Evolutionary conservation across 306 rosid genomes (phyloP).

Genomic region (Vigna reflexopilosa): DNA sequence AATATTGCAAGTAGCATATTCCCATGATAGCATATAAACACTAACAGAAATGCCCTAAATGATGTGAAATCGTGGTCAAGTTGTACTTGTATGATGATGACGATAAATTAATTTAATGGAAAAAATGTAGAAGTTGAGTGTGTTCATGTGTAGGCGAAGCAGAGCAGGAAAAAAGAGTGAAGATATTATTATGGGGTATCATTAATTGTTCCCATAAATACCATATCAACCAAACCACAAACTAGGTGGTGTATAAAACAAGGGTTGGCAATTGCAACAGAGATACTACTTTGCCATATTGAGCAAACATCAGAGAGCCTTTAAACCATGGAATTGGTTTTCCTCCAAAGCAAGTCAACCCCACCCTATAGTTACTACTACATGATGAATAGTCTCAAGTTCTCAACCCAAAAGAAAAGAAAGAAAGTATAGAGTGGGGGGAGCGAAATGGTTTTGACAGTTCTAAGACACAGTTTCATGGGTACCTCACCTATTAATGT

Average conservation of each 20-base stretch:
- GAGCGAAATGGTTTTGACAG: conserved; percentile 40
- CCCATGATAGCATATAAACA: background rate
- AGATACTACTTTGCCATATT: conserved; percentile 57
- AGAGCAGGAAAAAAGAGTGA: background rate
- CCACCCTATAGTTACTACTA: conserved; percentile 3
- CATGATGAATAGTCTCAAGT: background rate
- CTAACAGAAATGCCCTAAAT: background rate
- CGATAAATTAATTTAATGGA: background rate
- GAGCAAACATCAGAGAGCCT: conserved; percentile 44
- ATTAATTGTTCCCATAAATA: conserved; percentile 56
- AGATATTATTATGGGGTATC: conserved; percentile 35
- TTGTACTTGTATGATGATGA: background rate
- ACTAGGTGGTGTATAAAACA: conserved; percentile 47
- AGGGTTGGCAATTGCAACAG: conserved; percentile 44
- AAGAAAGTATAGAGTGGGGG: background rate
- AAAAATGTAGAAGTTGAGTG: background rate
- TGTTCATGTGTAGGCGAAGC: background rate
- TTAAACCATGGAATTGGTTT: conserved; percentile 37
- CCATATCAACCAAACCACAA: conserved; percentile 52
- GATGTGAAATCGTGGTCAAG: background rate
- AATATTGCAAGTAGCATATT: conserved; percentile 12
- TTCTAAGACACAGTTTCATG: conserved; percentile 42
- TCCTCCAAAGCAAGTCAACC: conserved; percentile 44
- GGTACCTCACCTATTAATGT: conserved; percentile 62
- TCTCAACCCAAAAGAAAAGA: background rate